Evolutionary conservation across 2,329 filamentous ascomycete genomes (phyloP).

Genomic region (Malbranchea zuffiana): DNA sequence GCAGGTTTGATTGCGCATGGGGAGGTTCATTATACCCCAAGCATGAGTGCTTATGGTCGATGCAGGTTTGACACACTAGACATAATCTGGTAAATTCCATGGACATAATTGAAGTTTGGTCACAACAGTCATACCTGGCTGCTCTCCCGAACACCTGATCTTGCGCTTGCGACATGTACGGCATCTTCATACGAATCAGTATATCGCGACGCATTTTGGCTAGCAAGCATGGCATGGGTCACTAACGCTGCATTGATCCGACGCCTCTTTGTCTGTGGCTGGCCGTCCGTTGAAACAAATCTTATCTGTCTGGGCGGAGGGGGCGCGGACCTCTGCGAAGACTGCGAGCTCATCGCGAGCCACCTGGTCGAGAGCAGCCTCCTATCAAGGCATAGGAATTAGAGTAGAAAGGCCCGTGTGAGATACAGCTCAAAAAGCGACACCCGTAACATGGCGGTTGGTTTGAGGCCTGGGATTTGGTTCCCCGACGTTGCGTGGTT

Average conservation of each 20-base stretch:
- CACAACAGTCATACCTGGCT: slow-evolving; percentile 47
- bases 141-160: slow-evolving; percentile 63
- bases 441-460: no score
- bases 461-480: no score
- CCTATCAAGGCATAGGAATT: no score
- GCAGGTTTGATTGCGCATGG: slow-evolving; percentile 8
- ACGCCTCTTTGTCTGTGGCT: slow-evolving; percentile 66
- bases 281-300: slow-evolving; percentile 73
- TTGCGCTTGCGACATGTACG: slow-evolving; percentile 65
- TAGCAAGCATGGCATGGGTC: slow-evolving; percentile 1
- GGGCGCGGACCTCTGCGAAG: slow-evolving; percentile 18
- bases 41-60: slow-evolving; percentile 59
- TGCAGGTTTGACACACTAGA: slow-evolving; percentile 55
- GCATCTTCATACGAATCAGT: slow-evolving; percentile 41
- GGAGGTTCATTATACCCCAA: slow-evolving; percentile 52
- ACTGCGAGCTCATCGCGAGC: slow-evolving; percentile 5
- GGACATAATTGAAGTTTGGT: no score
- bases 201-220: no score
- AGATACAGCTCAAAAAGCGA: no score
- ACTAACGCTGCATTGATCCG: slow-evolving; percentile 69
- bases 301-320: slow-evolving; percentile 46
- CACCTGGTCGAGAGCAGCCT: no score
- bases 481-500: no score
- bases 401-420: no score
- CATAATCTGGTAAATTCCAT: no score